Evolutionary conservation across 2,329 filamentous ascomycete species (phyloP).

Genomic region (Hypoxylon sp.): DNA sequence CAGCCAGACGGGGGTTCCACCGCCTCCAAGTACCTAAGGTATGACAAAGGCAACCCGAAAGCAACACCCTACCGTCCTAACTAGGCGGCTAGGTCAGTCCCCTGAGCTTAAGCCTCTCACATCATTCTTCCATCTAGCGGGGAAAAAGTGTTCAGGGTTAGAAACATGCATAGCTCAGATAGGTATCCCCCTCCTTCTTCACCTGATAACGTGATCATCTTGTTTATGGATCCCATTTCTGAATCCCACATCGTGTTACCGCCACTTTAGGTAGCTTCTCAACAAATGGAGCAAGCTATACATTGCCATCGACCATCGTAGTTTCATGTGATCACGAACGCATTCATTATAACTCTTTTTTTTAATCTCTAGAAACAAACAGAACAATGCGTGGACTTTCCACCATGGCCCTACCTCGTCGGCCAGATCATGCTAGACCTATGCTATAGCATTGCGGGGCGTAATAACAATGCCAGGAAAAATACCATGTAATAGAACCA

Average conservation of each 20-base stretch:
- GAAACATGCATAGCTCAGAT: constrained; percentile 3
- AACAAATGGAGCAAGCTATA: constrained; percentile 12
- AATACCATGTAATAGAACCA: constrained; percentile 40
- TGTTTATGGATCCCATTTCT: background rate
- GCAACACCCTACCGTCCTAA: constrained; percentile 23
- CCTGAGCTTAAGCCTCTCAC: constrained; percentile 9
- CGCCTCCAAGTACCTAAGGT: constrained; percentile 15
- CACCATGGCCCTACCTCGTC: constrained; percentile 7
- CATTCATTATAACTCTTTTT: constrained; percentile 16
- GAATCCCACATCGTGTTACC: constrained; percentile 14
- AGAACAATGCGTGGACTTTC: background rate
- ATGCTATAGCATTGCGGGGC: constrained; percentile 26
- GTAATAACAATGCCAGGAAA: constrained; percentile 21
- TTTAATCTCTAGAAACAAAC: constrained; percentile 22
- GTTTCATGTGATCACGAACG: constrained; percentile 14
- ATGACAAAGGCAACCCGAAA: constrained; percentile 10
- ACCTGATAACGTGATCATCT: constrained; percentile 1
- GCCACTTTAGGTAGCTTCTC: constrained; percentile 4
- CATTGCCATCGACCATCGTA: constrained; percentile 3
- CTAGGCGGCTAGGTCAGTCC: background rate
- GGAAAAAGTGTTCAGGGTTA: constrained; percentile 5
- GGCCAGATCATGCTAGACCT: constrained; percentile 25
- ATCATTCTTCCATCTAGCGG: constrained; percentile 23
- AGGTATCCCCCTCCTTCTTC: constrained; percentile 14
- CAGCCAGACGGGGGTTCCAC: constrained; percentile 14